These are phyloP conservation scores for Nigrograna mackinnonii DNA, from an alignment of 2,329 filamentous ascomycete species.

Conservation along the genomic window DNA sequence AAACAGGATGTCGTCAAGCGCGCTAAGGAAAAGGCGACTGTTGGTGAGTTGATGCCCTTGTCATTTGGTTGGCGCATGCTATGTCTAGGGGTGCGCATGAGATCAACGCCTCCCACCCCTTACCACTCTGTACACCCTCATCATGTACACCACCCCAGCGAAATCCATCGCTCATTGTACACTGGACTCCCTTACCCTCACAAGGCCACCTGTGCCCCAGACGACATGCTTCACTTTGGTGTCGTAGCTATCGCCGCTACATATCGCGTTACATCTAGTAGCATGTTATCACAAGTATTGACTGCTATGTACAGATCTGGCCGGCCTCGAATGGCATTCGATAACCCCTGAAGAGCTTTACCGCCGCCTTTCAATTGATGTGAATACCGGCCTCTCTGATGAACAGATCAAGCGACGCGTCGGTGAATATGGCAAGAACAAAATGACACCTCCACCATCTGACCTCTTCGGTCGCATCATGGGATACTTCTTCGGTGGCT, in stretches of 20 bases:
- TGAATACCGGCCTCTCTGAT: slow-evolving; percentile 61
- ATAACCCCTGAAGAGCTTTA: slow-evolving; percentile 62
- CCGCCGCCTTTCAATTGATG: slow-evolving; percentile 61
- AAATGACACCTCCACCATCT: slow-evolving; percentile 67
- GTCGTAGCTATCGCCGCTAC: too few species aligned
- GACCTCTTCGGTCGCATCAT: slow-evolving; percentile 61
- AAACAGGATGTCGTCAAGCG: slow-evolving; percentile 32
- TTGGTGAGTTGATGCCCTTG: slow-evolving; percentile 29
- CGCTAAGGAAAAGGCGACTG: slow-evolving; percentile 35
- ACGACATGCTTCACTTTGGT: too few species aligned
- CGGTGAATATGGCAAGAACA: slow-evolving; percentile 67
- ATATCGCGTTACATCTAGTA: too few species aligned
- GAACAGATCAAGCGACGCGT: slow-evolving; percentile 60
- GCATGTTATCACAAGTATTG: too few species aligned
- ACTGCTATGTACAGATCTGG: slow-evolving; percentile 35
- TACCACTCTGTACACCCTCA: too few species aligned
- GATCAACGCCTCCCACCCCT: too few species aligned
- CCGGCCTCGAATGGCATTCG: slow-evolving; percentile 70
- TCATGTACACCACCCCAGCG: too few species aligned
- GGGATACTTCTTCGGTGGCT: slow-evolving; percentile 78
- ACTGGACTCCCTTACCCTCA: too few species aligned
- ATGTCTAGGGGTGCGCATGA: too few species aligned
- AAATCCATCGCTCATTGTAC: too few species aligned
- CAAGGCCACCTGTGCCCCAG: too few species aligned
- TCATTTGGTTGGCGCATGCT: too few species aligned